Percentiles rank a stretch among this genome's conserved stretches.
Evolutionary conservation across 2,329 filamentous ascomycete genomes (phyloP).

Genomic region (Cylindrodendrum hubeiense): DNA sequence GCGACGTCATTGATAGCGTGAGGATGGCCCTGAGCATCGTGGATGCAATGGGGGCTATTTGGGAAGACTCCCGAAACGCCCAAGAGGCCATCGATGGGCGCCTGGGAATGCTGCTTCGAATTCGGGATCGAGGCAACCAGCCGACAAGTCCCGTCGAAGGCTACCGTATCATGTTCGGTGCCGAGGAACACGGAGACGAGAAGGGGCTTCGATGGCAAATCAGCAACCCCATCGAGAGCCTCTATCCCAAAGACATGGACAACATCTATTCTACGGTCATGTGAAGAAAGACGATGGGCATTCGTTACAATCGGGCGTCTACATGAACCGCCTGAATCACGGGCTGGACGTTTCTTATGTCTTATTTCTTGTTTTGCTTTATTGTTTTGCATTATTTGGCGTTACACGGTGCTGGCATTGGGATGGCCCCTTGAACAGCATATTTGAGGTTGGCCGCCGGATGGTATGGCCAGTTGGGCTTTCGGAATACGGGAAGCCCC

Average conservation of each 20-base stretch:
- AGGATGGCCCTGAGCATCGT: constrained; percentile 65
- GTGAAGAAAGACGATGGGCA: constrained; percentile 28
- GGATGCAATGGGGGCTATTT: constrained; percentile 67
- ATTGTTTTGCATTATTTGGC: constrained; percentile 34
- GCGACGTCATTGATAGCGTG: constrained; percentile 66
- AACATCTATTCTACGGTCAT: constrained; percentile 49
- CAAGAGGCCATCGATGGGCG: constrained; percentile 59
- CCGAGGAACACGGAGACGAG: constrained; percentile 44
- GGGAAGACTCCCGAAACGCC: constrained; percentile 69
- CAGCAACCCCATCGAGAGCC: constrained; percentile 49
- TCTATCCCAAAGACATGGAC: constrained; percentile 54
- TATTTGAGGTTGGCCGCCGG: constrained; percentile 28
- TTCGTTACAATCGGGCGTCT: neutral
- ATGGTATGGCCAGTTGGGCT: constrained; percentile 23
- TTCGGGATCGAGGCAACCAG: constrained; percentile 49
- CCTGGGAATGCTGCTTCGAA: constrained; percentile 49
- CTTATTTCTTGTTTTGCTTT: constrained; percentile 21
- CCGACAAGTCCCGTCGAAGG: constrained; percentile 44
- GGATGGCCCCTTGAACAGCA: constrained; percentile 30
- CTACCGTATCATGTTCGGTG: constrained; percentile 46
- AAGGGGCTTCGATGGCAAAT: constrained; percentile 51
- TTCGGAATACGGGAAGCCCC: constrained; percentile 18
- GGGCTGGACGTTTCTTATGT: neutral
- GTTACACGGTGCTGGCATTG: constrained; percentile 32
- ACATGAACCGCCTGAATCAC: neutral